phyloP scores from a whole-genome alignment of 805 yeast genomes.

The Candida chilensis region DNA sequence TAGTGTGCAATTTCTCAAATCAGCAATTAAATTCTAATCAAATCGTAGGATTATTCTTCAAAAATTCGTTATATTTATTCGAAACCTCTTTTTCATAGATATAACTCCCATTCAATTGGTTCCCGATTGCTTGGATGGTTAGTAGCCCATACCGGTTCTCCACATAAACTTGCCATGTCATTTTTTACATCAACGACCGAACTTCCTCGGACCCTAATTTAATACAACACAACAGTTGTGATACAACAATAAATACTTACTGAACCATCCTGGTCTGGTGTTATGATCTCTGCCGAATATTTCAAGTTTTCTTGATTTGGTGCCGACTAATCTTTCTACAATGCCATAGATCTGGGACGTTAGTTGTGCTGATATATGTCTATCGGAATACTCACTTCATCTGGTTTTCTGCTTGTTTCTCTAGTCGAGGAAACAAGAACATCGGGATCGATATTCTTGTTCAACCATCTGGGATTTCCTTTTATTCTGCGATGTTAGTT shows the following conservation, averaged over 20 bases:
- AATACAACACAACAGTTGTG: no score
- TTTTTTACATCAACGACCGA: no score
- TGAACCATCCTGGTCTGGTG: constrained; percentile 84
- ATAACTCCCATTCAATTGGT: constrained; percentile 56
- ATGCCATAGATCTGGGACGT: constrained; percentile 54
- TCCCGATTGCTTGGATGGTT: constrained; percentile 47
- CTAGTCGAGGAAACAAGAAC: constrained; percentile 74
- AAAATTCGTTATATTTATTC: constrained; percentile 21
- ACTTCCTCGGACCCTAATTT: no score
- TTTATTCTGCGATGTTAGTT: constrained; percentile 39
- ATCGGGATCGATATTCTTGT: constrained; percentile 60
- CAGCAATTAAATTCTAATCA: no score
- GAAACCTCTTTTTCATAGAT: constrained; percentile 52
- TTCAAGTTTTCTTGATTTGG: constrained; percentile 70
- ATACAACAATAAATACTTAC: constrained; percentile 14
- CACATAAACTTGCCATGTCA: no score
- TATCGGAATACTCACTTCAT: constrained; percentile 37
- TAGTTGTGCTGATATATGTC: constrained; percentile 3
- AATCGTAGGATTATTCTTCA: background rate
- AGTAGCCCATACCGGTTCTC: no score
- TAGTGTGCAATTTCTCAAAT: no score
- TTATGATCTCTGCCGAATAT: constrained; percentile 86
- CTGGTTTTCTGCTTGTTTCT: constrained; percentile 88
- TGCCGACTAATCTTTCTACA: constrained; percentile 78
- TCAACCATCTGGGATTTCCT: constrained; percentile 71